These are phyloP conservation scores for Diplodia intermedia DNA, from an alignment of 2,329 filamentous ascomycete species.

Conservation along the genomic window DNA sequence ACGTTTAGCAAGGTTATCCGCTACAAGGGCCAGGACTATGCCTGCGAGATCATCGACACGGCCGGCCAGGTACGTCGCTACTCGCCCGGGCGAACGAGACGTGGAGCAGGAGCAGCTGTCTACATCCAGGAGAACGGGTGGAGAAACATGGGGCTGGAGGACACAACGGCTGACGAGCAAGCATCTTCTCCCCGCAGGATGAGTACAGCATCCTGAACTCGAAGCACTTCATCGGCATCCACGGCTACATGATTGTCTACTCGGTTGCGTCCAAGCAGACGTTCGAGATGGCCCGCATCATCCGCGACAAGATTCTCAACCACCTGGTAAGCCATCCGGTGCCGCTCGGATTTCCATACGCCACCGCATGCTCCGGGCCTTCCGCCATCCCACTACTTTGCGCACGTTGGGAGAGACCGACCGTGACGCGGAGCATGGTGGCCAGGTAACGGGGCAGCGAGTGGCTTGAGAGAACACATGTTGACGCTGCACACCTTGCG, in stretches of 20 bases:
- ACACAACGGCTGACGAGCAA: constrained; percentile 37
- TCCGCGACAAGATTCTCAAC: constrained; percentile 96
- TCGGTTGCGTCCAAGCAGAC: constrained; percentile 93
- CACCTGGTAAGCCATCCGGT: constrained; percentile 71
- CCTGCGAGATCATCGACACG: constrained; percentile 97
- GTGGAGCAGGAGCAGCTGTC: background rate
- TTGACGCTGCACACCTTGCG: background rate
- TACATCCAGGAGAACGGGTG: background rate
- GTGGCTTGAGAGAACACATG: background rate
- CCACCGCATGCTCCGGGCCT: constrained; percentile 6
- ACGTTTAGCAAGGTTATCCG: constrained; percentile 97
- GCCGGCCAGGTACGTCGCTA: constrained; percentile 78
- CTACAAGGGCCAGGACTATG: constrained; percentile 89
- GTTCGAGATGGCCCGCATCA: constrained; percentile 97
- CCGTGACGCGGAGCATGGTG: background rate
- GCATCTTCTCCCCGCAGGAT: constrained; percentile 64
- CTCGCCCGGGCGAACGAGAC: too few relatives aligned
- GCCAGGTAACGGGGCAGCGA: background rate
- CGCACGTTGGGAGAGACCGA: background rate
- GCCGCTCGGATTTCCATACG: background rate
- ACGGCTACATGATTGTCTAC: constrained; percentile 98
- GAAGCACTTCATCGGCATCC: constrained; percentile 98
- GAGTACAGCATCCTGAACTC: constrained; percentile 98
- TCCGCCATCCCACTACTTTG: too few relatives aligned
- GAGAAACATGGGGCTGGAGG: background rate